Percentiles rank a stretch among this genome's conserved stretches.
Evolutionary conservation across 2,329 filamentous ascomycete genomes (phyloP).

Genomic region (Bimuria novae-zelandiae): DNA sequence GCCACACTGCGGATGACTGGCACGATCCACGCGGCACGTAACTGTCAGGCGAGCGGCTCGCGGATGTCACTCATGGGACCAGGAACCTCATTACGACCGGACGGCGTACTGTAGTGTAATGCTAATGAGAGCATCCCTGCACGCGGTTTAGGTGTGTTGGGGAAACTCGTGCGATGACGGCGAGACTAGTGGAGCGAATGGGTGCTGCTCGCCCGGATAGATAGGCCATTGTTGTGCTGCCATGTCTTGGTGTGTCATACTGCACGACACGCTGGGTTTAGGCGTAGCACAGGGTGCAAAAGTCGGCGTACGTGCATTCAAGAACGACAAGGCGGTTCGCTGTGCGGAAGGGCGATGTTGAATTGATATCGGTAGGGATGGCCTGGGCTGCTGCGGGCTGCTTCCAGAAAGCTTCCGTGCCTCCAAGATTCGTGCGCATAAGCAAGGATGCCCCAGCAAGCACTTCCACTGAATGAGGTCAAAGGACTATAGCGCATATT

Average conservation of each 20-base stretch:
- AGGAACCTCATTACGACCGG: not conserved
- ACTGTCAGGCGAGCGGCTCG: slow-evolving; percentile 7
- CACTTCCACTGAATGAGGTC: not conserved
- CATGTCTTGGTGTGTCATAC: too few relatives aligned
- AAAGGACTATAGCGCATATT: not conserved
- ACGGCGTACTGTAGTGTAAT: slow-evolving; percentile 2
- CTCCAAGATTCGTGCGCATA: not conserved
- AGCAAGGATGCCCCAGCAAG: slow-evolving; percentile 6
- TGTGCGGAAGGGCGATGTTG: too few relatives aligned
- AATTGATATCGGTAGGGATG: too few relatives aligned
- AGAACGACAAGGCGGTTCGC: too few relatives aligned
- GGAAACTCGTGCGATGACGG: slow-evolving; percentile 2
- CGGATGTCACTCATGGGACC: not conserved
- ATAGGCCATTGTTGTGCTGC: slow-evolving; percentile 1
- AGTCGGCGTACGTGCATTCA: too few relatives aligned
- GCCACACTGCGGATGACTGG: slow-evolving; percentile 2
- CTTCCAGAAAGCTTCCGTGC: slow-evolving; percentile 10
- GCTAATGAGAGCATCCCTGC: not conserved
- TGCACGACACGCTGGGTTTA: too few relatives aligned
- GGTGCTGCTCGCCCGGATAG: not conserved
- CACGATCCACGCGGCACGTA: slow-evolving; percentile 2
- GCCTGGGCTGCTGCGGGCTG: not conserved
- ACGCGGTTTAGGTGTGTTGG: not conserved
- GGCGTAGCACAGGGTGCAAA: not conserved
- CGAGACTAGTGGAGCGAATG: not conserved